Percentiles rank a stretch among this genome's conserved stretches.
Conservation (phyloP, 305 asterid genomes). For the Euphrasia arctica region DNA sequence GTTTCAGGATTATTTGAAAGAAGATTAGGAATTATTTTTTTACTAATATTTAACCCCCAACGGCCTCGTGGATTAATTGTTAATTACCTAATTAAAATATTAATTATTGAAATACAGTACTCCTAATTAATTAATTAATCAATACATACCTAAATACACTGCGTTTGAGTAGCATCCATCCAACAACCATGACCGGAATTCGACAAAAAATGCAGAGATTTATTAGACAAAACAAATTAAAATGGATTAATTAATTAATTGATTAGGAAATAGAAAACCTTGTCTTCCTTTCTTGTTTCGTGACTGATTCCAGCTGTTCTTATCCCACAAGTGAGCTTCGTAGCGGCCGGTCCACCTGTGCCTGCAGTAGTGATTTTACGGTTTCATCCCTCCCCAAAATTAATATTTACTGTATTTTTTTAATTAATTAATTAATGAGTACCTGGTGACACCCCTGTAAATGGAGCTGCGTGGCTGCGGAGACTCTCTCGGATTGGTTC, state of each 20-base stretch:
- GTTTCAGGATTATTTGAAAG: too few species aligned
- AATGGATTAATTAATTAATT: neutral
- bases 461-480: slow-evolving; percentile 87
- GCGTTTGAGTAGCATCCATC: slow-evolving; percentile 50
- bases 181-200: slow-evolving; percentile 37
- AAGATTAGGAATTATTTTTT: too few species aligned
- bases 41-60: too few species aligned
- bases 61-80: too few species aligned
- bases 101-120: too few species aligned
- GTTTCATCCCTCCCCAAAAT: neutral
- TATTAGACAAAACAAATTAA: neutral
- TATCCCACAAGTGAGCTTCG: slow-evolving; percentile 98
- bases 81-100: too few species aligned
- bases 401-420: slow-evolving; percentile 1
- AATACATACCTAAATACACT: slow-evolving; percentile 76
- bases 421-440: neutral
- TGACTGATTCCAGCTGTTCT: slow-evolving; percentile 90
- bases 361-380: slow-evolving; percentile 34
- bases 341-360: slow-evolving; percentile 97
- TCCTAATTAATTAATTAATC: neutral
- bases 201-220: slow-evolving; percentile 7
- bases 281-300: slow-evolving; percentile 96
- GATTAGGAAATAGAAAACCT: slow-evolving; percentile 37
- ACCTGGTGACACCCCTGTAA: slow-evolving; percentile 95
- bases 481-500: slow-evolving; percentile 68